These are phyloP conservation scores for Prorocentrum cordatum DNA, from an alignment of 169 alveolate genomes.

Conservation along the genomic window DNA sequence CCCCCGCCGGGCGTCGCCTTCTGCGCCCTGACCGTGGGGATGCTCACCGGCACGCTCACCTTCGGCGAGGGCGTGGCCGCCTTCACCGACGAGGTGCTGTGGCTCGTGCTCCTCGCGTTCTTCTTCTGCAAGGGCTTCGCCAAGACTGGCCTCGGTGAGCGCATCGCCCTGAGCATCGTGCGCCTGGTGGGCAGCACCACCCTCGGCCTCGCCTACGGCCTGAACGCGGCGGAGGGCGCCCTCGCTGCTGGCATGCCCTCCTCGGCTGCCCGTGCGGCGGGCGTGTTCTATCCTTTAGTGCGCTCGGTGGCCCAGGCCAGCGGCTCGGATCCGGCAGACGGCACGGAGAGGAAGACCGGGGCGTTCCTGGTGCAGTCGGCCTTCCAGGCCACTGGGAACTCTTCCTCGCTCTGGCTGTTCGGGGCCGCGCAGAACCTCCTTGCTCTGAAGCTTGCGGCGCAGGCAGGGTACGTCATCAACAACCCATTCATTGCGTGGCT, in stretches of 20 bases:
- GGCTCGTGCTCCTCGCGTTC: conserved; percentile 37
- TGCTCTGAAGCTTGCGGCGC: conserved; percentile 44
- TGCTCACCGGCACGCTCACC: background rate
- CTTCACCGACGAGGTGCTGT: conserved; percentile 51
- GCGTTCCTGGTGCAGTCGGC: conserved; percentile 47
- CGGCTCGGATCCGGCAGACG: conserved; percentile 1
- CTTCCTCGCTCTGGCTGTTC: conserved; percentile 29
- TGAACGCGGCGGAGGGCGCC: conserved; percentile 48
- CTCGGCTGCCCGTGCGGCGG: conserved; percentile 50
- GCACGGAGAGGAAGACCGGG: background rate
- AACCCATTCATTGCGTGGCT: conserved; percentile 55
- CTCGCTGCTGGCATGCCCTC: conserved; percentile 66
- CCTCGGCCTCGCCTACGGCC: conserved; percentile 52
- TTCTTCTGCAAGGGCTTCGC: conserved; percentile 57
- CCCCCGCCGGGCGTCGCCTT: conserved; percentile 50
- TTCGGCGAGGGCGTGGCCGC: conserved; percentile 39
- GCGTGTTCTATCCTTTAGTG: conserved; percentile 16
- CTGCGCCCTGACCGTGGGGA: conserved; percentile 61
- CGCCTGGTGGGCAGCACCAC: conserved; percentile 50
- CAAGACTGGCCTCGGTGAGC: conserved; percentile 63
- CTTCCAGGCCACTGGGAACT: conserved; percentile 64
- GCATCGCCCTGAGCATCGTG: conserved; percentile 23
- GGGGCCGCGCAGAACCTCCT: conserved; percentile 52
- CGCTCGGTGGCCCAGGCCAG: conserved; percentile 27
- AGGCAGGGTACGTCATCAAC: conserved; percentile 25